Evolutionary conservation across 805 yeast genomes (phyloP), one percentile per base, ranked within the genome.

Genomic region (Cyberlindnera xishuangbannaensis): DNA sequence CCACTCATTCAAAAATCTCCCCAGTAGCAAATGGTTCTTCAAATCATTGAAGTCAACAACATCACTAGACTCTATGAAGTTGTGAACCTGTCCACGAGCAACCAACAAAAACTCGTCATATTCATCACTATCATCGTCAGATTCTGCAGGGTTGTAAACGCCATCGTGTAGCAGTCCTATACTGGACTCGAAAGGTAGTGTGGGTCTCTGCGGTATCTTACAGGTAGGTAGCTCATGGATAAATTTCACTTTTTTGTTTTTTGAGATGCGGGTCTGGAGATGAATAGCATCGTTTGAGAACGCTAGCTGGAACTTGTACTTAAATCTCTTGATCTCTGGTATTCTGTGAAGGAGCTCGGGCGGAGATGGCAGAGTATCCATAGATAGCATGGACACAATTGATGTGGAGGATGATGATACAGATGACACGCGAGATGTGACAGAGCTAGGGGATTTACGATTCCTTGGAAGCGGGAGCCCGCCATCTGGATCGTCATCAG

Each of bases 1-100:
- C 69, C 77, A 71, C 44, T 75, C 83, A 44, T 67, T 70, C 32
- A 76, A 45, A 7, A 73, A 59, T 34, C 66, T 65, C 9, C 78
- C 79, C 21, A 70, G 45, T 5, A 47, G 50, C 9, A 45, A 39
- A 37, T 46, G 50, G 27, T 57, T 56, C 18, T 49, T 46, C 15
- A 34, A 39, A 25, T 31, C 44, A 6, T 24, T 16, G 22, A 35
- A 41, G 10, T 24, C 33, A 5, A 31, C 30, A 12, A 12, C 18
- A 4, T 15, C 35, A 9, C 11, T 12, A 19, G 32, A 18, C 29
- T 32, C 25, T 23, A 34, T 4, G 23, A 17, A n/a, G 15, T 18
- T 21, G 31, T 21, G 23, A 5, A 27, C 19, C n/a, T 31, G 22
- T 6, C 16, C 20, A 19, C 43, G 34, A 18, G 42, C 43, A 15